Evolutionary conservation across 2,329 filamentous ascomycete species (phyloP), one percentile per base, ranked within the genome.

Genomic region (Dichotomopilus funicola): DNA sequence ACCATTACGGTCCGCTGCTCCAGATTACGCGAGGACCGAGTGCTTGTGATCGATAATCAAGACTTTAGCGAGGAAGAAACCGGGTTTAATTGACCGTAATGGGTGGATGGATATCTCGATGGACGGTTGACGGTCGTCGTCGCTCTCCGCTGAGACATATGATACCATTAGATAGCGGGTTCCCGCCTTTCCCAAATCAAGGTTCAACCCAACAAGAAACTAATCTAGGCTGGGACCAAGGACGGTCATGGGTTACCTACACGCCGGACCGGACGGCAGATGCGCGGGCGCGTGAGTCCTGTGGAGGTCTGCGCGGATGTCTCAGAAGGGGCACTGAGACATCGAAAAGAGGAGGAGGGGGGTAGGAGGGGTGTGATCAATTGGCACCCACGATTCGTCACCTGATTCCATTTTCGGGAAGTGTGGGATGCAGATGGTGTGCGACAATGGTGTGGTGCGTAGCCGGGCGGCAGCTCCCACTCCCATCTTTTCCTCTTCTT

Each of bases 361-460:
- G 13, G 7, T 6, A 31, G 36, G 7, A 19, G 35, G 40, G 40
- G 13, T 40, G 33, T 52, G 50, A 36, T 52, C 42, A 52, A 52
- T 52, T 52, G 50, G 46, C 50, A 52, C 50, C 37, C 19, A 46
- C 50, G 50, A 52, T 52, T 52, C 50, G 50, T 52, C 50, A 52
- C 50, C 50, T 52, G 50, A 46, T 34, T 42, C 46, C 50, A 52
- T 46, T 44, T 38, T 19, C 9, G 48, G 38, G 38, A 13, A 19
- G 44, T 5, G 45, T 47, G 34, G n/a, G 45, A 36, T 33, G n/a
- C 6, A 19, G 6, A 19, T 43, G 41, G 11, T 42, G 41, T n/a
- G 38, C 38, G 38, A 10, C 5, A n/a, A 41, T 5, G n/a, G 43
- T 45, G 34, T 48, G 45, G 45, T 35, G 37, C 33, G 45, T 35